phyloP scores from a whole-genome alignment of 352 stramenopile species.

The Pythium pyrilobum region DNA sequence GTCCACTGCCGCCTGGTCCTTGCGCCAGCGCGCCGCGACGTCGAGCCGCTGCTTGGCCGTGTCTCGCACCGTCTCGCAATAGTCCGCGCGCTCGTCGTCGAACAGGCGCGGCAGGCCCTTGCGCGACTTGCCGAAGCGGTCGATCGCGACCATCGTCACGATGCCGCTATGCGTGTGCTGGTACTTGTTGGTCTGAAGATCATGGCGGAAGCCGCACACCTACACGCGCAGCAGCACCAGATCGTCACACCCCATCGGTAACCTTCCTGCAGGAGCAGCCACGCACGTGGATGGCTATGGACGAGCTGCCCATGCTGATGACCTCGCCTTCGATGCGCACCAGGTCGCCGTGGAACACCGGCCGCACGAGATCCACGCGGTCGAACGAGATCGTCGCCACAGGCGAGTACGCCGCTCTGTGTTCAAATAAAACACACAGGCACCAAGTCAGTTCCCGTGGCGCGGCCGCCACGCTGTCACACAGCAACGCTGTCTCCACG shows the following conservation, averaged over 20 bases:
- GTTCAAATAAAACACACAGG: neutral
- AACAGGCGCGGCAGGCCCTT: constrained; percentile 24
- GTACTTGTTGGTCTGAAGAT: constrained; percentile 24
- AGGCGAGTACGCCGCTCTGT: constrained; percentile 7
- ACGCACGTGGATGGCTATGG: constrained; percentile 25
- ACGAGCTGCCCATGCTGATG: constrained; percentile 28
- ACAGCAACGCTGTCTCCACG: neutral
- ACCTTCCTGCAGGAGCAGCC: neutral
- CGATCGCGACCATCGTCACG: constrained; percentile 33
- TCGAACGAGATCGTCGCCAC: constrained; percentile 32
- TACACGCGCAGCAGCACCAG: no score
- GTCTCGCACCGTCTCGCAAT: constrained; percentile 9
- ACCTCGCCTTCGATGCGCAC: constrained; percentile 31
- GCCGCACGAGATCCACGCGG: constrained; percentile 26
- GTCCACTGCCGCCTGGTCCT: constrained; percentile 28
- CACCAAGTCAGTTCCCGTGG: no score
- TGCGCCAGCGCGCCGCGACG: constrained; percentile 22
- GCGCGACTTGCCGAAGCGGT: constrained; percentile 20
- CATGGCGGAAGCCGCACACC: constrained; percentile 25
- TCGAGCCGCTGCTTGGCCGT: constrained; percentile 23
- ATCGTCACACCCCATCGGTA: no score
- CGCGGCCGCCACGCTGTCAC: neutral
- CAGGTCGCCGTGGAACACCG: constrained; percentile 32
- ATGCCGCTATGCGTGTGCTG: constrained; percentile 29
- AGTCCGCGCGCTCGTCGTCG: constrained; percentile 6